phyloP scores from a whole-genome alignment of 371 early-diverging fungal genomes.

The Mucor racemosus region DNA sequence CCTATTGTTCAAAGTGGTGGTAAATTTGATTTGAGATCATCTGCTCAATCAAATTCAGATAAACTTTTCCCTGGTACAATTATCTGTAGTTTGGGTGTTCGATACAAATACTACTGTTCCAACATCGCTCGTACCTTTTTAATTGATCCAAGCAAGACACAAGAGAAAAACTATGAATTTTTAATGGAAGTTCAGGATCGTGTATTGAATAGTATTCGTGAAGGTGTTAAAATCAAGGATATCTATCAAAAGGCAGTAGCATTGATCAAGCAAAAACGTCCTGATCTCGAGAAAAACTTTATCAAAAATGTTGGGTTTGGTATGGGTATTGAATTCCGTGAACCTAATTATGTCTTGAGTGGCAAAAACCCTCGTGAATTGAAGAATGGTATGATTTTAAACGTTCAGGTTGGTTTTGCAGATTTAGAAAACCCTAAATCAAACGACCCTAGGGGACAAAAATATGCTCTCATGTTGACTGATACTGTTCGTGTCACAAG shows the following conservation, averaged over 20 bases:
- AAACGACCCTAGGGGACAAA: conserved; percentile 68
- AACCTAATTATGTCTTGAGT: conserved; percentile 75
- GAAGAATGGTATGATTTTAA: conserved; percentile 85
- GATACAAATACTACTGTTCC: conserved; percentile 94
- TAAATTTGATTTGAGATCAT: conserved; percentile 84
- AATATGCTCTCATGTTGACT: conserved; percentile 81
- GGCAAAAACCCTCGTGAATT: conserved; percentile 73
- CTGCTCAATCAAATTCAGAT: conserved; percentile 76
- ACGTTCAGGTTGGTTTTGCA: conserved; percentile 85
- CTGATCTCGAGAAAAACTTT: conserved; percentile 86
- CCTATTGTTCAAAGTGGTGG: conserved; percentile 98
- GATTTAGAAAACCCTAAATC: conserved; percentile 79
- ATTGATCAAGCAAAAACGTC: conserved; percentile 76
- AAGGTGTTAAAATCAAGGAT: conserved; percentile 80
- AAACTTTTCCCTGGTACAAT: conserved; percentile 87
- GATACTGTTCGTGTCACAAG: conserved; percentile 83
- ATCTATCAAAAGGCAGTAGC: conserved; percentile 75
- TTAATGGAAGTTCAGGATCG: conserved; percentile 83
- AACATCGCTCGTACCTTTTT: conserved; percentile 93
- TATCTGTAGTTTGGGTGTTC: conserved; percentile 89
- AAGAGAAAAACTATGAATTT: conserved; percentile 92
- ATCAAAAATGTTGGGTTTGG: conserved; percentile 90
- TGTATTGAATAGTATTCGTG: conserved; percentile 70
- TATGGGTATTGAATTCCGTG: conserved; percentile 96
- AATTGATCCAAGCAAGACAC: conserved; percentile 88